A percentile compares a stretch with the other conserved stretches of the same genome.
phyloP scores from a whole-genome alignment of 805 yeast genomes.

The Saccharomycopsis guyanensis region DNA sequence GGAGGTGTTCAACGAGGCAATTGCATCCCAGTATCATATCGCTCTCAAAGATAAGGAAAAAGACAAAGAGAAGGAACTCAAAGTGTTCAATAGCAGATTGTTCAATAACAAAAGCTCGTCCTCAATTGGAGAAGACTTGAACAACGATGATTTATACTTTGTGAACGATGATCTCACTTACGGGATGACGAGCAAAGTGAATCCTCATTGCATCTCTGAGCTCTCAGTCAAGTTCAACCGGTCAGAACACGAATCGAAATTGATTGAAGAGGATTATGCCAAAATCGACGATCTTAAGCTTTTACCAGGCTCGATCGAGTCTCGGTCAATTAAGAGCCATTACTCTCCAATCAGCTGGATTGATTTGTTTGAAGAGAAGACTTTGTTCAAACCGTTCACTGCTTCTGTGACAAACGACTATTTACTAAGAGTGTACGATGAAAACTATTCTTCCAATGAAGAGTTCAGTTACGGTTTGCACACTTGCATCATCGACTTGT shows the following conservation, averaged over 20 bases:
- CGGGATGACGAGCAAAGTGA: conserved; percentile 48
- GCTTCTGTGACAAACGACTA: conserved; percentile 18
- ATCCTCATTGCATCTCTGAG: conserved; percentile 31
- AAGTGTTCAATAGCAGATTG: conserved; percentile 9
- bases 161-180: conserved; percentile 36
- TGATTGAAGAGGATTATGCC: background rate
- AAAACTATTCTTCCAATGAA: conserved; percentile 30
- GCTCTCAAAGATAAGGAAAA: conserved; percentile 20
- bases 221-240: conserved; percentile 27
- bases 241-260: conserved; percentile 1
- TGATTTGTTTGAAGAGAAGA: conserved; percentile 22
- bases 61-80: conserved; percentile 20
- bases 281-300: conserved; percentile 20
- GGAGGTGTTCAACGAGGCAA: conserved; percentile 22
- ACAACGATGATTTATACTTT: conserved; percentile 19
- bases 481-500: conserved; percentile 59
- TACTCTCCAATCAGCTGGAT: conserved; percentile 21
- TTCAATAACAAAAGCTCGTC: conserved; percentile 3
- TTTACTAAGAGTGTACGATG: conserved; percentile 22
- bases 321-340: conserved; percentile 27
- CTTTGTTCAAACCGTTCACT: conserved; percentile 22
- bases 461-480: conserved; percentile 36
- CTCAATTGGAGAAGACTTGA: conserved; percentile 16
- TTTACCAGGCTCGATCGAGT: conserved; percentile 28
- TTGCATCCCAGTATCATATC: background rate